These are phyloP conservation scores for Fraxinus americana DNA, from an alignment of 257 asterid species.

Conservation along the genomic window DNA sequence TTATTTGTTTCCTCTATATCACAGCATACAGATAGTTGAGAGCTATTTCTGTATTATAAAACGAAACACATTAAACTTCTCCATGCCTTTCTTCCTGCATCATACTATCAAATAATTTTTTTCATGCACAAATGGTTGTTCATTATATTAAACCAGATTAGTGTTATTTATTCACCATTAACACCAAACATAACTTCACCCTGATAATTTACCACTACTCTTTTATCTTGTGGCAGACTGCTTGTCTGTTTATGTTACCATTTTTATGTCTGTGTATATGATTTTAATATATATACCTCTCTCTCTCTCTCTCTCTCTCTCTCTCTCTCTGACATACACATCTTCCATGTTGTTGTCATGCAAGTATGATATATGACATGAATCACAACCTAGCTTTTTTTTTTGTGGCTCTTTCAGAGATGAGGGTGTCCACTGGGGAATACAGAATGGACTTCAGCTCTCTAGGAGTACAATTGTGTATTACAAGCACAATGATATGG, in stretches of 20 bases:
- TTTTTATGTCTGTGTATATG: constrained; percentile 15
- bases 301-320: too few relatives aligned
- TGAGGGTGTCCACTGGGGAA: constrained; percentile 97
- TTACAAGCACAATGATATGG: constrained; percentile 88
- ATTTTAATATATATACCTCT: background rate
- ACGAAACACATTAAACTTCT: constrained; percentile 8
- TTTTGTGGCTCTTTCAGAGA: constrained; percentile 54
- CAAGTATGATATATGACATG: background rate
- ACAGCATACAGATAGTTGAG: background rate
- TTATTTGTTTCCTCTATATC: background rate
- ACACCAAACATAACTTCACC: constrained; percentile 13
- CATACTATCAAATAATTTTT: background rate
- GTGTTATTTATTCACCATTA: background rate
- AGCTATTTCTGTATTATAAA: background rate
- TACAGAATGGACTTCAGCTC: constrained; percentile 95
- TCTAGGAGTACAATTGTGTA: constrained; percentile 90
- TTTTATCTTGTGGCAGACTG: constrained; percentile 18
- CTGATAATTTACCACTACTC: constrained; percentile 10
- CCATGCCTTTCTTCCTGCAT: constrained; percentile 11
- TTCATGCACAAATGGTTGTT: background rate
- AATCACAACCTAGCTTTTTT: constrained; percentile 1
- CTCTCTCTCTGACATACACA: background rate
- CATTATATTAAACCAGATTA: background rate
- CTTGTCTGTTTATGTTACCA: constrained; percentile 1
- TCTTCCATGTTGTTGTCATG: constrained; percentile 14